A percentile compares a stretch with the other conserved stretches of the same genome.
These are phyloP conservation scores for Sphaerobolus stellatus DNA, from an alignment of 1,284 basidiomycete species.

Conservation along the genomic window DNA sequence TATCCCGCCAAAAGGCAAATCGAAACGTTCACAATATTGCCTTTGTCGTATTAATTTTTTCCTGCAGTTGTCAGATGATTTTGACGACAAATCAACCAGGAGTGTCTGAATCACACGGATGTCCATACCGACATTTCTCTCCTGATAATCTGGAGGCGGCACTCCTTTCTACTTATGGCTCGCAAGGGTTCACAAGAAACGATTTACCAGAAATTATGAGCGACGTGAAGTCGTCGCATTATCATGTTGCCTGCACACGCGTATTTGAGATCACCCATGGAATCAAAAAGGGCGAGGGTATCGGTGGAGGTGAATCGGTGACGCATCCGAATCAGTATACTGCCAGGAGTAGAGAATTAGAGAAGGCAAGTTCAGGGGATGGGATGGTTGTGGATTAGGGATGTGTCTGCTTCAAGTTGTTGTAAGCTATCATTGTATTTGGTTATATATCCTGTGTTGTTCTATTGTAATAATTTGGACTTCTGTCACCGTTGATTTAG, in stretches of 20 bases:
- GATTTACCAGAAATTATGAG: conserved; percentile 89
- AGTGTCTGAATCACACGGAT: conserved; percentile 80
- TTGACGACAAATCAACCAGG: conserved; percentile 77
- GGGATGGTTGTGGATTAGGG: conserved; percentile 9
- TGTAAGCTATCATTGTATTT: too few relatives aligned
- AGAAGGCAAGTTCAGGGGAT: conserved; percentile 37
- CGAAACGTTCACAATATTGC: background rate
- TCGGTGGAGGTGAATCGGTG: conserved; percentile 87
- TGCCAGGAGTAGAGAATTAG: conserved; percentile 64
- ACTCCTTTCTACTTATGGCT: conserved; percentile 72
- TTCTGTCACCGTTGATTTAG: too few relatives aligned
- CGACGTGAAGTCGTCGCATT: conserved; percentile 81
- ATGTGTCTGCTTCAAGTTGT: too few relatives aligned
- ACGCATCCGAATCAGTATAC: conserved; percentile 93
- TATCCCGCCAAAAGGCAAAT: conserved; percentile 88
- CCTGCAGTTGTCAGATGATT: conserved; percentile 83
- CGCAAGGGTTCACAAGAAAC: conserved; percentile 55
- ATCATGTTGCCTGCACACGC: conserved; percentile 95
- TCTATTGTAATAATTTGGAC: too few relatives aligned
- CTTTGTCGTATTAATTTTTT: conserved; percentile 14
- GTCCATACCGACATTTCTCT: conserved; percentile 92
- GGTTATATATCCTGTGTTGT: too few relatives aligned
- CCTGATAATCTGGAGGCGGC: conserved; percentile 81
- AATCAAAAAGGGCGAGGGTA: conserved; percentile 81
- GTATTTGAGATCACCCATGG: conserved; percentile 95